Evolutionary conservation across 2,329 filamentous ascomycete species (phyloP), one percentile per base, ranked within the genome.

Genomic region (Calonectria fujianensis): DNA sequence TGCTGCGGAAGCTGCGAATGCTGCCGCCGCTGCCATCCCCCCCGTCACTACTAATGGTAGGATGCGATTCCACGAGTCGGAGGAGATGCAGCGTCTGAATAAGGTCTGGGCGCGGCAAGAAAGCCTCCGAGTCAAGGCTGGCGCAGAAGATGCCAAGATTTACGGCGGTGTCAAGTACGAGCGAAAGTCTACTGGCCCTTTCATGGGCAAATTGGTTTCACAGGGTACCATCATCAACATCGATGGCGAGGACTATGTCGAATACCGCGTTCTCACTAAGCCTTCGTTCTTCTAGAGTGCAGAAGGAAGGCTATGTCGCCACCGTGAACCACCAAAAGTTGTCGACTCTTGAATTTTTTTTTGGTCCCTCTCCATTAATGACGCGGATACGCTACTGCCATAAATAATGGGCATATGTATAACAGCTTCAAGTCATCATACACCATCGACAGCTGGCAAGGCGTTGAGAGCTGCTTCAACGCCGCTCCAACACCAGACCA

Each of bases 201-300:
- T 93, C 74, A 86, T 88, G 75, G 91, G 91, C 31, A 92, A 92
- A 81, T 88, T 93, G n/a, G 91, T 92, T 37, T 91, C 90, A 61
- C 88, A 91, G 74, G 90, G 91, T 7, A 89, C 88, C 13, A 91
- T 93, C 29, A 88, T 93, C 78, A 92, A 86, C 63, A 93, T 93
- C 74, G 91, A 93, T 74, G 92, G 91, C 29, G 91, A 93, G 80
- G 92, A 93, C 76, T 93, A 91, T 74, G 91, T 93, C 41, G 92
- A 93, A 81, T 93, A 93, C 76, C 88, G 91, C 2, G 90, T 93
- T 1, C 87, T 93, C 32, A 92, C 90, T 1, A 93, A 92, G 83
- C 91, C 91, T 0, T 89, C 87, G 0, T 93, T 93, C 79, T 93
- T 91, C 76, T 92, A 82, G 80, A 48, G 32, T 27, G 27, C 32